These are phyloP conservation scores for Fusarium papillatum DNA, from an alignment of 2,329 filamentous ascomycete genomes.

Conservation along the genomic window DNA sequence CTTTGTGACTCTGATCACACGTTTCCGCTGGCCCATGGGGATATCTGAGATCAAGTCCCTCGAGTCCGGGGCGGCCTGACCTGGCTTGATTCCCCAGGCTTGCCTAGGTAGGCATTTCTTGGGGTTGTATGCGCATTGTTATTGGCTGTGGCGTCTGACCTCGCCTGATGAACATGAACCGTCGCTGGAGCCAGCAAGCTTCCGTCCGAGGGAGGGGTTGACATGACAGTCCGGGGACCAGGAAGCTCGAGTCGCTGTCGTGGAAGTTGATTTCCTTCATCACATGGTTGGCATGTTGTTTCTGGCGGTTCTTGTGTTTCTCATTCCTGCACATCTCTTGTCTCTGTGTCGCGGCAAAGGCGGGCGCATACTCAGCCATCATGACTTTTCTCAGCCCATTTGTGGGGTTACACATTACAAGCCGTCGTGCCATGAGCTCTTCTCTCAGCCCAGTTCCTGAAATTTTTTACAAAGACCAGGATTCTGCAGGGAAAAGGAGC, in stretches of 20 bases:
- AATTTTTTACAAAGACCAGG: neutral
- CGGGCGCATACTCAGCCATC: constrained; percentile 10
- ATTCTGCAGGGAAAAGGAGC: neutral
- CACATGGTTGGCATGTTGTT: constrained; percentile 14
- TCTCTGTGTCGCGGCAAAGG: neutral
- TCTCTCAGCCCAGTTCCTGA: constrained; percentile 1
- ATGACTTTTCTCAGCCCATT: constrained; percentile 16
- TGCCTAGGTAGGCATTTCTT: constrained; percentile 20
- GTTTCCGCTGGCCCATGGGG: constrained; percentile 26
- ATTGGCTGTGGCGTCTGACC: constrained; percentile 20
- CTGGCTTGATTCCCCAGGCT: constrained; percentile 15
- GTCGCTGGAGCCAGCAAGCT: constrained; percentile 21
- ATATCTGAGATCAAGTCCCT: constrained; percentile 12
- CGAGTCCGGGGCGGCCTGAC: constrained; percentile 24
- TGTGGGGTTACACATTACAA: constrained; percentile 23
- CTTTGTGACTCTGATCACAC: constrained; percentile 4
- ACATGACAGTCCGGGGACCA: constrained; percentile 24
- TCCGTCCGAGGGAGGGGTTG: constrained; percentile 16
- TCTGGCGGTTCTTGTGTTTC: neutral
- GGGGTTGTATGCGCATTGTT: constrained; percentile 7
- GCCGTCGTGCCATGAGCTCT: constrained; percentile 2
- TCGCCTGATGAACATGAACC: constrained; percentile 22
- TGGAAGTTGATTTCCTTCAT: constrained; percentile 6
- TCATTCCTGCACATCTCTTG: neutral
- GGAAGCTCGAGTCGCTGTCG: constrained; percentile 18